Percentiles rank a stretch among this genome's conserved stretches.
Evolutionary conservation across 176 grass and related monocot genomes (phyloP).

Genomic region (Otatea glauca): DNA sequence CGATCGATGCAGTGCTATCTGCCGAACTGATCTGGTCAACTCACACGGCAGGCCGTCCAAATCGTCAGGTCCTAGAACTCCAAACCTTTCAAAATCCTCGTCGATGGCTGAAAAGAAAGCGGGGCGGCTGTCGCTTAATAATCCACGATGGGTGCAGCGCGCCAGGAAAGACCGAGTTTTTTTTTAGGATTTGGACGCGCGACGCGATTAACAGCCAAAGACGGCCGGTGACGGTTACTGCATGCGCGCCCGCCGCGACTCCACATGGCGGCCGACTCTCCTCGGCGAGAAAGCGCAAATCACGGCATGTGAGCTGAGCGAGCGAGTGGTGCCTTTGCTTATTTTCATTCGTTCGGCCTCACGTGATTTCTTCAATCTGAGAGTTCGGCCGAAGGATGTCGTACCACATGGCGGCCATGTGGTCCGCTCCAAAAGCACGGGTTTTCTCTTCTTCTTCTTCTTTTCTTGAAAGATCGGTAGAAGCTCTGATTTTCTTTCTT

Average conservation of each 20-base stretch:
- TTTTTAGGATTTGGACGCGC: neutral
- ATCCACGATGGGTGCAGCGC: neutral
- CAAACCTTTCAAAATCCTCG: neutral
- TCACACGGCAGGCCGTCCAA: neutral
- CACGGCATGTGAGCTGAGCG: constrained; percentile 26
- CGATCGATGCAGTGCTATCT: neutral
- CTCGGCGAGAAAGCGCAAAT: neutral
- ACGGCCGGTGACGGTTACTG: constrained; percentile 40
- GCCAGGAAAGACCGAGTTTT: constrained; percentile 17
- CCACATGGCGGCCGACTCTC: constrained; percentile 37
- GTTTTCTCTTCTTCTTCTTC: no score
- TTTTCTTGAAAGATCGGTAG: no score
- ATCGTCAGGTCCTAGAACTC: neutral
- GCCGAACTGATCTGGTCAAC: neutral
- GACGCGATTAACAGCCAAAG: neutral
- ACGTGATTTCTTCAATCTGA: constrained; percentile 10
- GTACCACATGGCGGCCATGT: constrained; percentile 39
- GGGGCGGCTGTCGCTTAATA: neutral
- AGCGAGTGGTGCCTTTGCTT: neutral
- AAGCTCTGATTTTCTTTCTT: no score
- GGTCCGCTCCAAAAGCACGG: neutral
- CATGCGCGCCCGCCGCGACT: constrained; percentile 7
- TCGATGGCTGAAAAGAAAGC: neutral
- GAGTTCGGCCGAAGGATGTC: neutral
- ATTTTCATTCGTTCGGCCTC: neutral